A percentile compares a stretch with the other conserved stretches of the same genome.
These are phyloP conservation scores for Mucor racemosus DNA, from an alignment of 371 early-diverging fungal species.

Conservation along the genomic window DNA sequence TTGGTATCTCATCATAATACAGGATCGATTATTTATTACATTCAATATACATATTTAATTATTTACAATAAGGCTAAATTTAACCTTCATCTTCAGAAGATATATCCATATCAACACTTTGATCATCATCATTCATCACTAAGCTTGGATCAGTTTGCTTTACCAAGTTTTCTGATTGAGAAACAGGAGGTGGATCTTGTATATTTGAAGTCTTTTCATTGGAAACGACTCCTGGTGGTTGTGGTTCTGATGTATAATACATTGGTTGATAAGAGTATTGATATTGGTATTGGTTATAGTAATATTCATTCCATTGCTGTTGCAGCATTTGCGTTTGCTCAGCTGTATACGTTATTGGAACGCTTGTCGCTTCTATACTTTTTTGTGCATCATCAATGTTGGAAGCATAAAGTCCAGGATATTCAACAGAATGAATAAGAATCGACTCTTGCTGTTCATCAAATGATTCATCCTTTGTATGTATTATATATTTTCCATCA, in stretches of 20 bases:
- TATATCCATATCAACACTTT: slow-evolving; percentile 17
- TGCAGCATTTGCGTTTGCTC: background rate
- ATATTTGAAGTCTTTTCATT: background rate
- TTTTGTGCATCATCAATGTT: background rate
- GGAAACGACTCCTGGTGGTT: background rate
- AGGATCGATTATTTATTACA: too few relatives aligned
- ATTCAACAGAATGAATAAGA: background rate
- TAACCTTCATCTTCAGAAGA: slow-evolving; percentile 17
- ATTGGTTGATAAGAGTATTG: background rate
- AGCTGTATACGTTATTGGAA: too few relatives aligned
- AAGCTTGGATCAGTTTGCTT: background rate
- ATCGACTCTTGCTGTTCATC: background rate
- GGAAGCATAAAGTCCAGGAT: background rate
- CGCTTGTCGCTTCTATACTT: background rate
- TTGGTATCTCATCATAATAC: too few relatives aligned
- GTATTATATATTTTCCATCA: background rate
- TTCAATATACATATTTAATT: background rate
- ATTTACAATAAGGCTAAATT: background rate
- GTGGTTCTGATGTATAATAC: background rate
- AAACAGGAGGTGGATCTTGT: too few relatives aligned
- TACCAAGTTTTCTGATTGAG: too few relatives aligned
- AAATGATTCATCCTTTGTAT: background rate
- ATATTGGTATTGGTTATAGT: background rate
- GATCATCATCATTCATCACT: background rate
- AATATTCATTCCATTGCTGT: slow-evolving; percentile 5